Conservation (phyloP, 106 monocot genomes). For the Gastrodia elata region DNA sequence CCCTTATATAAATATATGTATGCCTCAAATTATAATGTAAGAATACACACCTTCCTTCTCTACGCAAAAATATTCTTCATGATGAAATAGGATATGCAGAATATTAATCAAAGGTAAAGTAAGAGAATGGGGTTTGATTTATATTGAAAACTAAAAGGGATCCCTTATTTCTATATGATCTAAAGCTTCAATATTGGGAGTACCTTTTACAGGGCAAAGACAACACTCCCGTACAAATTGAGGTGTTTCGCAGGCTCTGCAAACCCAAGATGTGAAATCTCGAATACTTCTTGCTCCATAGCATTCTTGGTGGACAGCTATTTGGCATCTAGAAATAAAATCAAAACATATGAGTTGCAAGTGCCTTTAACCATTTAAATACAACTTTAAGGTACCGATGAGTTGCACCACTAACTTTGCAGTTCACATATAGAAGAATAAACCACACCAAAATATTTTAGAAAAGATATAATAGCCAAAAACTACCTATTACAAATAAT, state of each 20-base stretch:
- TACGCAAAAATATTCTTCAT: neutral
- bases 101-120: neutral
- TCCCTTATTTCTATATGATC: neutral
- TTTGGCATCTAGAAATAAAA: conserved; percentile 71
- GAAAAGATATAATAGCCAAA: neutral
- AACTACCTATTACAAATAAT: conserved; percentile 92
- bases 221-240: conserved; percentile 67
- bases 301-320: conserved; percentile 99
- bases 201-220: conserved; percentile 97
- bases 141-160: neutral
- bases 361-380: neutral
- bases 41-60: no score
- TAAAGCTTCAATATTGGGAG: neutral
- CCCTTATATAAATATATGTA: no score
- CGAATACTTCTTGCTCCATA: conserved; percentile 65
- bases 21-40: no score
- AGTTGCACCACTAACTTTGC: neutral
- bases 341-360: neutral
- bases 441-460: neutral
- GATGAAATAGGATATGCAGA: neutral
- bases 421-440: neutral
- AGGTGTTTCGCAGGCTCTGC: conserved; percentile 87
- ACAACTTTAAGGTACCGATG: neutral
- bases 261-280: conserved; percentile 95
- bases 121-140: neutral